Base-by-base conservation (phyloP, 2,329 filamentous ascomycete genomes). In the Fusarium armeniacum region DNA sequence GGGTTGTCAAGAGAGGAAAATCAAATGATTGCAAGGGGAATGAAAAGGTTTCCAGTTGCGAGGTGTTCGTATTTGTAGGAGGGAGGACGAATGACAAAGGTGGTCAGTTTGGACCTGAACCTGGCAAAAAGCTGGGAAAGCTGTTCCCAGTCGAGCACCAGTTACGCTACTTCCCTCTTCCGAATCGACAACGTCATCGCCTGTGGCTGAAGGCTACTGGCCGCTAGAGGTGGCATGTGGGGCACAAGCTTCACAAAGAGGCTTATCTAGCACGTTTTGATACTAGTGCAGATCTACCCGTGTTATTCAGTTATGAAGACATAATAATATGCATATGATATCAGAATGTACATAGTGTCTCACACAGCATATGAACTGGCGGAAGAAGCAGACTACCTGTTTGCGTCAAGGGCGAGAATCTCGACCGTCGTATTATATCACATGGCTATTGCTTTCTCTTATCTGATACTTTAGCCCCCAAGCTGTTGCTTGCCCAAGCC, bases 131-230 rank as follows among this genome's bases (percentile, higher is more conserved):
- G 53, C 60, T 59, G 62, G 61, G 60, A 58, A 71, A 73, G 71
- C 71, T 76, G 63, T 55, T 36, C 52, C 24, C 43, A 28, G 51
- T 72, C 58, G 58, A 68, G 67, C 52, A 54, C 47, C 53, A 61
- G 57, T 33, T 41, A 54, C 43, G 56, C 65, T 70, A 57, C 49
- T 71, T 73, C 67, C 71, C 64, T 55, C 60, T 58, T 70, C 71
- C 61, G 55, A 76, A 70, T 77, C 69, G 64, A 73, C 76, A 78
- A 79, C 78, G 78, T 79, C 78, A 79, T 79, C 76, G 75, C 65
- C 59, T 77, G 75, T 77, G 76, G 77, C 77, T 74, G 66, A 64
- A 62, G 59, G 35, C 55, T 45, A 61, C 64, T 43, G 58, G 59
- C 59, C 54, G 63, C 55, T 56, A 57, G 35, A 41, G 26, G 66